Conservation (phyloP, 768 basidiomycete species). For the Wakefieldia striispora region DNA sequence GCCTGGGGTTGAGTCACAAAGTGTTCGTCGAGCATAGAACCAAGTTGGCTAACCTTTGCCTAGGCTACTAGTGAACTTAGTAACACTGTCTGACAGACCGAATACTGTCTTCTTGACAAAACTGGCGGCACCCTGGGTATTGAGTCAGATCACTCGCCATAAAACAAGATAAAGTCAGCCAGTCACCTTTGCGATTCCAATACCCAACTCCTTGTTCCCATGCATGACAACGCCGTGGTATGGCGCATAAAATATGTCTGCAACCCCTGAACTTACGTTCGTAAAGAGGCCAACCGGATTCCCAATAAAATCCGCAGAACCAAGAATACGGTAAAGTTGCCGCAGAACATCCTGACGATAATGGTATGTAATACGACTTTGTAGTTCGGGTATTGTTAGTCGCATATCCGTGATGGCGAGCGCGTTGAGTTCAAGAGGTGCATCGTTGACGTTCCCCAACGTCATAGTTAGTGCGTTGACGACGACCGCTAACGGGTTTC, state of each 20-base stretch:
- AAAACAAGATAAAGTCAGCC: neutral
- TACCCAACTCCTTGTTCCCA: conserved; percentile 90
- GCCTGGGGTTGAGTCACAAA: conserved; percentile 45
- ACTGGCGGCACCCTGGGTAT: conserved; percentile 85
- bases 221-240: conserved; percentile 96
- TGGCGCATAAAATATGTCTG: conserved; percentile 98
- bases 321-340: conserved; percentile 93
- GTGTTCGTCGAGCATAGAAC: neutral
- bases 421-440: conserved; percentile 91
- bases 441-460: conserved; percentile 94
- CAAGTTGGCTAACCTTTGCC: conserved; percentile 69
- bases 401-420: conserved; percentile 94
- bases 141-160: conserved; percentile 11
- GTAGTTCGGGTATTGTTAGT: conserved; percentile 78
- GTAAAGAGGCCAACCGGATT: conserved; percentile 98
- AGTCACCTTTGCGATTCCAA: conserved; percentile 87
- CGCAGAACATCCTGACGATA: conserved; percentile 92
- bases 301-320: conserved; percentile 96
- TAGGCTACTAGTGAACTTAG: conserved; percentile 97
- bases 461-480: conserved; percentile 96
- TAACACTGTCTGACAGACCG: conserved; percentile 91
- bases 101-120: conserved; percentile 99
- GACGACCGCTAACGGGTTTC: conserved; percentile 90
- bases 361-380: conserved; percentile 82
- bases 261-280: conserved; percentile 96